A percentile compares a stretch with the other conserved stretches of the same genome.
Conservation (phyloP, 768 basidiomycete species). For the Lentinula lateritia region DNA sequence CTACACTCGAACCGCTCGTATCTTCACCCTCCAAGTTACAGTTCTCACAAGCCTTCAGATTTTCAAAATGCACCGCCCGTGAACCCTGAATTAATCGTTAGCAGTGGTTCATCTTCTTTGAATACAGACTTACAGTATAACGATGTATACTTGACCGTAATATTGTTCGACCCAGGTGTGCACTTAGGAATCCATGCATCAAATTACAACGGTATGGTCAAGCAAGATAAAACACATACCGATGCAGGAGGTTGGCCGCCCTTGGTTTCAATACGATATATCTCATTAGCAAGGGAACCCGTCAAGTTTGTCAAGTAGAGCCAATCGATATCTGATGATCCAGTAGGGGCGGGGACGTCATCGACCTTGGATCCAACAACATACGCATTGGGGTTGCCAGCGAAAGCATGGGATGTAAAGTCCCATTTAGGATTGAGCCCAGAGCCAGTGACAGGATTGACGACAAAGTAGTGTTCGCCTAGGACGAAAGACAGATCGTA, state of each 20-base stretch:
- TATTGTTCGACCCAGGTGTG: slow-evolving; percentile 2
- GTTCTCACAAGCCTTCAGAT: neutral
- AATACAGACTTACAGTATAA: slow-evolving; percentile 6
- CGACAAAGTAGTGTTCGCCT: slow-evolving; percentile 55
- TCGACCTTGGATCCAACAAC: slow-evolving; percentile 40
- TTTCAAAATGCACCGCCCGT: slow-evolving; percentile 1
- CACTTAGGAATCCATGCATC: neutral
- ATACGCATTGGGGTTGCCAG: slow-evolving; percentile 39
- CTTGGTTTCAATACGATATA: slow-evolving; percentile 49
- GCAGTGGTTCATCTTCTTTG: neutral
- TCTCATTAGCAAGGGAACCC: slow-evolving; percentile 42
- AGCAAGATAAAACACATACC: slow-evolving; percentile 20
- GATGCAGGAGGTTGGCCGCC: slow-evolving; percentile 51
- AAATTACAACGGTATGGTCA: neutral
- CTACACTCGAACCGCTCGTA: too few relatives aligned
- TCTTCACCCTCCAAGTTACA: neutral
- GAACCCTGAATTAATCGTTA: neutral
- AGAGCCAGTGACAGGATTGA: slow-evolving; percentile 34
- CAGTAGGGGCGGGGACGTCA: slow-evolving; percentile 34
- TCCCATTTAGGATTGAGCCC: slow-evolving; percentile 51
- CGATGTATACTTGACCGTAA: slow-evolving; percentile 7
- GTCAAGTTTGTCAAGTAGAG: slow-evolving; percentile 31
- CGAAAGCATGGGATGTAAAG: slow-evolving; percentile 36
- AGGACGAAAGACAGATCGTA: slow-evolving; percentile 11
- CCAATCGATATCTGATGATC: slow-evolving; percentile 48